Base-by-base conservation (phyloP, 768 basidiomycete species). In the Rhizopogon sp. region DNA sequence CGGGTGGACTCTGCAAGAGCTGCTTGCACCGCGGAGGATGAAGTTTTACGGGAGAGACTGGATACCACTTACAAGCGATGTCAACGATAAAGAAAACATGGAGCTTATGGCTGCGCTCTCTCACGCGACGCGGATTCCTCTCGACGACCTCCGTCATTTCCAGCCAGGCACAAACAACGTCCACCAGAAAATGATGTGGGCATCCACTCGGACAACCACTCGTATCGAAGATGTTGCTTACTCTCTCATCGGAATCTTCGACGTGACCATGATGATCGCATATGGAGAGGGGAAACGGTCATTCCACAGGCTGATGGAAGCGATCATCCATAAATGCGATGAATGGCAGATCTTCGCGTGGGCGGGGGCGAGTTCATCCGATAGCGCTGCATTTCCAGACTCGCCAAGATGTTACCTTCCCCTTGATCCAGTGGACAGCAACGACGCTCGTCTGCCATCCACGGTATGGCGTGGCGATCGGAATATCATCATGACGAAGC, bases 301-400 rank as follows among this genome's bases (percentile, higher is more conserved):
- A 1, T 71, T 66, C 40, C 56, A 63, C 35, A 59, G 70, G 49
- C 44, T 71, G 51, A 62, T 69, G 61, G 67, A 69, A 35, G 60
- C 65, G 2, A 66, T 68, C 50, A 54, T 68, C 41, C 57, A 59
- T 39, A 58, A 65, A 37, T 61, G 62, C 9, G 66, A 58, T 11
- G 69, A 70, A 29, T 70, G 69, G 69, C 62, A 70, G 20, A 69
- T 68, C 33, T 67, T 70, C 61, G 66, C 64, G 2, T 70, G 67
- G 67, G 63, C 60, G 25, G 67, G 69, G 8, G 41, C 42, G 8
- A 56, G 59, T 22, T 68, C 69, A 4, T 53, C 60, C 7, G 66
- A 68, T 16, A 68, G 67, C 43, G 49, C 59, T 6, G 69, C 69
- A 4, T 58, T 68, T 4, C 67, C 69, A 3, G 67, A 67, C n/a